Conservation (phyloP, 2,329 filamentous ascomycete genomes). For the Aspergillus fijiensis region DNA sequence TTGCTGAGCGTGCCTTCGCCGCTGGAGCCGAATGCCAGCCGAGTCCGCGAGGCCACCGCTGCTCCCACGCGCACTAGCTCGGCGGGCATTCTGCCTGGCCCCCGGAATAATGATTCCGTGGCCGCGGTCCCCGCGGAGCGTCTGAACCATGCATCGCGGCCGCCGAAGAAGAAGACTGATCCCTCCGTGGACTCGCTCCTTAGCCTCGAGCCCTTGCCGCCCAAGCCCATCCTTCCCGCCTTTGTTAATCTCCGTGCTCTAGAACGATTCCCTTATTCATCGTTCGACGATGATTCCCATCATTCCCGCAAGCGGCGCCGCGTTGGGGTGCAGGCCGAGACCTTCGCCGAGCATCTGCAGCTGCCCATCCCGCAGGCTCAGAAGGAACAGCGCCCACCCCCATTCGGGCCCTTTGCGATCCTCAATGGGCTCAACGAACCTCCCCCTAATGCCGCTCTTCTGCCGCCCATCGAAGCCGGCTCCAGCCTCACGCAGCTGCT, state of each 20-base stretch:
- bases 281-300: slow-evolving; percentile 38
- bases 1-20: slow-evolving; percentile 44
- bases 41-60: slow-evolving; percentile 31
- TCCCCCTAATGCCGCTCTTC: slow-evolving; percentile 59
- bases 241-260: slow-evolving; percentile 50
- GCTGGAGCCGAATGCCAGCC: slow-evolving; percentile 46
- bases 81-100: slow-evolving; percentile 33
- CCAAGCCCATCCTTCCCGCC: slow-evolving; percentile 44
- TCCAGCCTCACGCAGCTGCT: slow-evolving; percentile 37
- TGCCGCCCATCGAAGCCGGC: slow-evolving; percentile 60
- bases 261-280: slow-evolving; percentile 45
- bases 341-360: slow-evolving; percentile 47
- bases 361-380: slow-evolving; percentile 50
- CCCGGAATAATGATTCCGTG: slow-evolving; percentile 32
- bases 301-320: slow-evolving; percentile 46
- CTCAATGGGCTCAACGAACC: slow-evolving; percentile 64
- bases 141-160: slow-evolving; percentile 29
- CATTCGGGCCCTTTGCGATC: slow-evolving; percentile 48
- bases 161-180: slow-evolving; percentile 40
- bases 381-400: slow-evolving; percentile 45
- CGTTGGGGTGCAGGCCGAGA: slow-evolving; percentile 42
- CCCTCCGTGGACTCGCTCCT: slow-evolving; percentile 29
- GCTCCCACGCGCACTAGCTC: slow-evolving; percentile 29
- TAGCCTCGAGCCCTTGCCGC: slow-evolving; percentile 35
- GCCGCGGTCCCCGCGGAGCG: slow-evolving; percentile 32